Evolutionary conservation across 1,284 basidiomycete species (phyloP), one percentile per base, ranked within the genome.

Genomic region (Wallemia mellicola): DNA sequence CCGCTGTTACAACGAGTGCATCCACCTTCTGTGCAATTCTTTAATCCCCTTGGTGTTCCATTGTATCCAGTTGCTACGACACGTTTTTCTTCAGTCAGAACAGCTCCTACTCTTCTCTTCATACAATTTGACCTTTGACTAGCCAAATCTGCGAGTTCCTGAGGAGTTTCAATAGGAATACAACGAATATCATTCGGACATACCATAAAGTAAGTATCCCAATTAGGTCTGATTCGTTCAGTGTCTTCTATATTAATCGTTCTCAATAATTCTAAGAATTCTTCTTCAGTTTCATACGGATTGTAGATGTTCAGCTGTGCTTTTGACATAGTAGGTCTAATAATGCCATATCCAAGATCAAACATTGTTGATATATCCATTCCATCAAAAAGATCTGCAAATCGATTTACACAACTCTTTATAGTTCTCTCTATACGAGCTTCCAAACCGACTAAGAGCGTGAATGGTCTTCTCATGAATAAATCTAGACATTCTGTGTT

Each of bases 181-280:
- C n/a, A n/a, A n/a, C n/a, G n/a, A n/a, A n/a, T n/a, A n/a, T n/a
- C n/a, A n/a, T n/a, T n/a, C n/a, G n/a, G n/a, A n/a, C n/a, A n/a
- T n/a, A n/a, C n/a, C 89, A 94, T 95, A 68, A 95, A 95, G 71
- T 95, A 95, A 0, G 80, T 79, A 69, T 95, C 89, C 89, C 89
- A 95, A 7, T 78, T 77, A 0, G 89, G 89, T 32, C 89, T 75
- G 30, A 94, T 71, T 58, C 84, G 77, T 64, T 83, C 79, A 5
- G 76, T 71, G 65, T 88, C 76, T 24, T 79, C 66, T 2, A 91
- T 69, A 66, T 91, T 74, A 28, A 94, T 66, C 0, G 72, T 65
- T 60, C 82, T 78, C 0, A 95, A 73, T 65, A 89, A 74, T 9
- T 68, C 64, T 64, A 82, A 71, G 0, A 96, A 72, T 1, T 72